Conservation (phyloP, 2,329 filamentous ascomycete species). For the Oidium heveae region DNA sequence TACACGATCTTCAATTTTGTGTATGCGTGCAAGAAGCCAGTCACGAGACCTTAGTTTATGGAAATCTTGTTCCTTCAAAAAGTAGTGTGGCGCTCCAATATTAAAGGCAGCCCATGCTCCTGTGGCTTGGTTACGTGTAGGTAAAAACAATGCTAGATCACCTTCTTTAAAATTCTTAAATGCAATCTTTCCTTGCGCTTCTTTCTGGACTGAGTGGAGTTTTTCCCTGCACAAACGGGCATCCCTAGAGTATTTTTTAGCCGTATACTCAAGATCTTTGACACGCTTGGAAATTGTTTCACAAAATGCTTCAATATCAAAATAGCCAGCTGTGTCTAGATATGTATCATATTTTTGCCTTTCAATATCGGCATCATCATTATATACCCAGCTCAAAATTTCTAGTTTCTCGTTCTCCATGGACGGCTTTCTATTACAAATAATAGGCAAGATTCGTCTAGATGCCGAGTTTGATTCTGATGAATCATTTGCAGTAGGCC, state of each 20-base stretch:
- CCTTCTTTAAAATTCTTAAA: constrained; percentile 92
- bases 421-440: constrained; percentile 25
- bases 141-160: constrained; percentile 78
- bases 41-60: constrained; percentile 69
- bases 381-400: constrained; percentile 62
- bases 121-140: constrained; percentile 79
- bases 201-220: constrained; percentile 53
- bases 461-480: constrained; percentile 28
- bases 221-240: constrained; percentile 70
- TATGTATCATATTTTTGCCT: constrained; percentile 50
- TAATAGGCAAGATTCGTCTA: constrained; percentile 24
- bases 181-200: constrained; percentile 86
- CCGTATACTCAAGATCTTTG: constrained; percentile 80
- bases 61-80: constrained; percentile 73
- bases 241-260: constrained; percentile 82
- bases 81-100: constrained; percentile 89
- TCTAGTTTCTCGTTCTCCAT: constrained; percentile 42
- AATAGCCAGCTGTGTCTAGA: constrained; percentile 44
- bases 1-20: constrained; percentile 72
- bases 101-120: constrained; percentile 98
- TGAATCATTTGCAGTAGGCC: constrained; percentile 32
- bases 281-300: constrained; percentile 73
- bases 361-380: constrained; percentile 38
- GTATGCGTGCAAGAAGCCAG: constrained; percentile 90
- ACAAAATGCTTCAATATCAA: constrained; percentile 63